phyloP scores from a whole-genome alignment of 768 basidiomycete species.

The Suillus americanus region DNA sequence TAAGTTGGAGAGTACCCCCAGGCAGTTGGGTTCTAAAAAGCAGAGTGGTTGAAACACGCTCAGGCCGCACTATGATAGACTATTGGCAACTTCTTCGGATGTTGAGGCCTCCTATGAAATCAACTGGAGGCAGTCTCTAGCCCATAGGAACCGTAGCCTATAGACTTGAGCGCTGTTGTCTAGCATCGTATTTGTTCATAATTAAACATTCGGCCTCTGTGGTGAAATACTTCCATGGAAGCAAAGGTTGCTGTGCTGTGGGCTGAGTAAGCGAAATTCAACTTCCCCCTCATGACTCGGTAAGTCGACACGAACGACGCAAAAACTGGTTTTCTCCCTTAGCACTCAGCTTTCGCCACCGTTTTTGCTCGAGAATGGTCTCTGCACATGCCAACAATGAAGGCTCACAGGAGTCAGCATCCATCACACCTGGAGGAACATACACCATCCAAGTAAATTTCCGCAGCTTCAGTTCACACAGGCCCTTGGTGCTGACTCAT shows the following conservation, averaged over 20 bases:
- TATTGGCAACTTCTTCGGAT: background rate
- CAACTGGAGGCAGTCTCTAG: background rate
- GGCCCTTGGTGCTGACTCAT: conserved; percentile 33
- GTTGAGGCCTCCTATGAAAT: background rate
- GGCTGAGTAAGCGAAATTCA: conserved; percentile 5
- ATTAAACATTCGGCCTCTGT: background rate
- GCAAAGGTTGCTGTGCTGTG: conserved; percentile 2
- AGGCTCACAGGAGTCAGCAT: conserved; percentile 50
- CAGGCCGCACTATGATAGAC: no score
- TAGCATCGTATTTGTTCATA: background rate
- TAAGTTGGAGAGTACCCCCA: background rate
- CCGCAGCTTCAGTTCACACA: conserved; percentile 26
- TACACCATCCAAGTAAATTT: conserved; percentile 67
- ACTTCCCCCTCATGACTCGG: conserved; percentile 2
- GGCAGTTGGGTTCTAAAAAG: background rate
- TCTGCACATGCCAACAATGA: conserved; percentile 32
- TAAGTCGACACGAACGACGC: conserved; percentile 2
- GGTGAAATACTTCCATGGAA: conserved; percentile 1
- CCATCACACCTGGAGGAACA: conserved; percentile 70
- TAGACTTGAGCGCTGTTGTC: background rate
- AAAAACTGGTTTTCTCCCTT: background rate
- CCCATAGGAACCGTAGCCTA: background rate
- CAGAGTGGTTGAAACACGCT: background rate
- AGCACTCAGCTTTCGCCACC: background rate
- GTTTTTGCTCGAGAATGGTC: conserved; percentile 22